Conservation (phyloP, 2,329 filamentous ascomycete species). For the Cryphonectria nitschkei region DNA sequence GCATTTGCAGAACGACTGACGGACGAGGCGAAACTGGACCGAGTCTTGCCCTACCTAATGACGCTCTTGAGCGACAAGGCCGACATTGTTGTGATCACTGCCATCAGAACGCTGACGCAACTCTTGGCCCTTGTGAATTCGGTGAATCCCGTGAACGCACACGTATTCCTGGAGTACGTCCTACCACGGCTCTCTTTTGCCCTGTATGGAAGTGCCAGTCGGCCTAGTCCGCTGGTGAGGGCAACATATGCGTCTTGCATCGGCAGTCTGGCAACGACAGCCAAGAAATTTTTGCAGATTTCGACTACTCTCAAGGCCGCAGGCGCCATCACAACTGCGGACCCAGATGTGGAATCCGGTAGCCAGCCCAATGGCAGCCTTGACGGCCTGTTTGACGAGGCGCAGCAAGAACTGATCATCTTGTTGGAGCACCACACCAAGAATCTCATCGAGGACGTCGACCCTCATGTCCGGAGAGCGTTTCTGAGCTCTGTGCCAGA, state of each 20-base stretch:
- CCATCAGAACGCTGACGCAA: slow-evolving; percentile 85
- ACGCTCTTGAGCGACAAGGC: slow-evolving; percentile 79
- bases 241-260: slow-evolving; percentile 93
- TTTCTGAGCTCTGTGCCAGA: slow-evolving; percentile 91
- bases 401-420: slow-evolving; percentile 79
- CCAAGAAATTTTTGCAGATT: slow-evolving; percentile 85
- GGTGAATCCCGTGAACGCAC: slow-evolving; percentile 78
- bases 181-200: slow-evolving; percentile 64
- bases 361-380: slow-evolving; percentile 70
- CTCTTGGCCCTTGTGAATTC: slow-evolving; percentile 84
- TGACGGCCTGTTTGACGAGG: slow-evolving; percentile 83
- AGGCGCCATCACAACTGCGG: slow-evolving; percentile 75
- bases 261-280: slow-evolving; percentile 84
- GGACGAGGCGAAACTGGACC: slow-evolving; percentile 93
- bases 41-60: slow-evolving; percentile 89
- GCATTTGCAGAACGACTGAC: slow-evolving; percentile 90
- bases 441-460: slow-evolving; percentile 81
- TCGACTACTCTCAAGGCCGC: slow-evolving; percentile 86
- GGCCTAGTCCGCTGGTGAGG: slow-evolving; percentile 72
- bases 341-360: slow-evolving; percentile 79
- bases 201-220: slow-evolving; percentile 50
- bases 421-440: slow-evolving; percentile 90
- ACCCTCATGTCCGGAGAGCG: slow-evolving; percentile 84
- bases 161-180: slow-evolving; percentile 71
- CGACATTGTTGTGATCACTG: slow-evolving; percentile 83